These are phyloP conservation scores for Discostella pseudostelligera DNA, from an alignment of 108 stramenopile species.

Conservation along the genomic window DNA sequence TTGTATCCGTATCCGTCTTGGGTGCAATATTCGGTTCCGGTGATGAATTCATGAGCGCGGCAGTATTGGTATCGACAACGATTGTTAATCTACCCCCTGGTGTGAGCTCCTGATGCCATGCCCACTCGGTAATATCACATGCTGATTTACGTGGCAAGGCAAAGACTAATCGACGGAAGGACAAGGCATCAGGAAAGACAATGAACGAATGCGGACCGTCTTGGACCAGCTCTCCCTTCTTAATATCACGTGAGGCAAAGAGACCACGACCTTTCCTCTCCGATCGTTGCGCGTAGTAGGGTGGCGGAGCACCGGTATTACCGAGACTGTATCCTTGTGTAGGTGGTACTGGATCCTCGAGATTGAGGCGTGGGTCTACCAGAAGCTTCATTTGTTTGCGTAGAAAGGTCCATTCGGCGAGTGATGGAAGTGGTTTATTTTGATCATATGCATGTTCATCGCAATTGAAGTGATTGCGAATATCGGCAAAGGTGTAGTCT, in stretches of 20 bases:
- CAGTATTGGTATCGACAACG: not conserved
- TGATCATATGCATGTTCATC: not conserved
- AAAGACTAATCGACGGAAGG: conserved; percentile 7
- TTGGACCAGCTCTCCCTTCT: conserved; percentile 8
- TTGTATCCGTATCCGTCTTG: not conserved
- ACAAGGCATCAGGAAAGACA: not conserved
- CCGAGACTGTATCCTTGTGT: not conserved
- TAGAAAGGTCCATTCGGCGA: conserved; percentile 1
- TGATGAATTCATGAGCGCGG: conserved; percentile 8
- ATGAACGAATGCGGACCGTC: not conserved
- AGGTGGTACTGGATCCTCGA: not conserved
- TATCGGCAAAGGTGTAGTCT: not conserved
- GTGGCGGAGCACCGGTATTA: not conserved
- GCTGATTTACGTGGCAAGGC: conserved; percentile 1
- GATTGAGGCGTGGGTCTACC: not conserved
- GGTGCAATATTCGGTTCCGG: not conserved
- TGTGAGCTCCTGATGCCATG: not conserved
- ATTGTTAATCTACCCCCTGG: not conserved
- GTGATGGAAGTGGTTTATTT: not conserved
- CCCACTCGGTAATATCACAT: conserved; percentile 17
- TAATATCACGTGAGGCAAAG: not conserved
- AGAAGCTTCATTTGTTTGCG: conserved; percentile 2
- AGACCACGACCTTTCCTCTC: conserved; percentile 5
- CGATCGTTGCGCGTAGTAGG: not conserved
- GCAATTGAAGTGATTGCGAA: not conserved